These are phyloP conservation scores for Leersia perrieri DNA, from an alignment of 176 grass and related monocot species.

Conservation along the genomic window DNA sequence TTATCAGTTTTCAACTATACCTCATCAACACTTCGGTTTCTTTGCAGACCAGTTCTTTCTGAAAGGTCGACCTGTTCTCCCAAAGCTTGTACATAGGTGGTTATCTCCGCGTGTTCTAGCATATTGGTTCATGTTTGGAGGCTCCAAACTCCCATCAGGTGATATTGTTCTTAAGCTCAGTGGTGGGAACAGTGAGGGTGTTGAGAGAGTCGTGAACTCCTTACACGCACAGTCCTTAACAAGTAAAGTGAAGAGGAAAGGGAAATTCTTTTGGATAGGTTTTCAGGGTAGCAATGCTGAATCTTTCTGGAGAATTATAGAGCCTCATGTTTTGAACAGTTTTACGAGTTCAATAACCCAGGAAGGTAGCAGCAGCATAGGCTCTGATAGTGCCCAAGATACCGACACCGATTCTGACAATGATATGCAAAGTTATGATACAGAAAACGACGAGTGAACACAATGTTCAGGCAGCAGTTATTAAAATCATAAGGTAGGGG, in stretches of 20 bases:
- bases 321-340: slow-evolving; percentile 65
- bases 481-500: background rate
- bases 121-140: slow-evolving; percentile 98
- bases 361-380: background rate
- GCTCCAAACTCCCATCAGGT: slow-evolving; percentile 67
- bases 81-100: slow-evolving; percentile 91
- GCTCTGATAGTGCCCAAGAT: slow-evolving; percentile 24
- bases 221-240: slow-evolving; percentile 51
- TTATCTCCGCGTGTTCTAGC: slow-evolving; percentile 79
- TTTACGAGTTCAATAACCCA: slow-evolving; percentile 15
- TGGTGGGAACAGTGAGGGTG: slow-evolving; percentile 52
- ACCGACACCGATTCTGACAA: slow-evolving; percentile 34
- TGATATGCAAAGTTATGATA: slow-evolving; percentile 25
- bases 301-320: slow-evolving; percentile 63
- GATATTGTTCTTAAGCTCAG: slow-evolving; percentile 84
- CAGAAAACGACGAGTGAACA: background rate
- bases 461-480: background rate
- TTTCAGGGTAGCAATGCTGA: slow-evolving; percentile 73
- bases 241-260: slow-evolving; percentile 88
- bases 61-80: slow-evolving; percentile 56
- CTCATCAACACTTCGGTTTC: slow-evolving; percentile 81
- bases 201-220: slow-evolving; percentile 70
- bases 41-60: slow-evolving; percentile 80
- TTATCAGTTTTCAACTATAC: slow-evolving; percentile 64
- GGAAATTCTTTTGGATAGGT: slow-evolving; percentile 79